Evolutionary conservation across 1,284 basidiomycete genomes (phyloP).

Genomic region (Cerrena zonata): DNA sequence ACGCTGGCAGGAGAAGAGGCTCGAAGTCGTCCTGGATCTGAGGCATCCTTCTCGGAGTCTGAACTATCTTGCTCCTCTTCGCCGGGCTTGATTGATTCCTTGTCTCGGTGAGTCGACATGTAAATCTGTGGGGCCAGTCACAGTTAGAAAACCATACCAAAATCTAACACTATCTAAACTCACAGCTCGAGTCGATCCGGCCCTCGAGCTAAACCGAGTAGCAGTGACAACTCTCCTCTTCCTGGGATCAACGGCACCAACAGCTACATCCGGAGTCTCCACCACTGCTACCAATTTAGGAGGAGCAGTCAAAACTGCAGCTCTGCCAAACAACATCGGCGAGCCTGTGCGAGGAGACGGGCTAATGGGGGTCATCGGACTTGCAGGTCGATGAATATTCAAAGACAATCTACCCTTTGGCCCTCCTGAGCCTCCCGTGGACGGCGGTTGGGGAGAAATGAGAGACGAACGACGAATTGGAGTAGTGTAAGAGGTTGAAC

Average conservation of each 20-base stretch:
- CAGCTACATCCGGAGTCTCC: conserved; percentile 76
- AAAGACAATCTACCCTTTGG: conserved; percentile 24
- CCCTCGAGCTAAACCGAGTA: conserved; percentile 76
- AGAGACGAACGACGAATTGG: conserved; percentile 44
- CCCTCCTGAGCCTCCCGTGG: conserved; percentile 7
- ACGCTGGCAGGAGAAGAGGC: conserved; percentile 31
- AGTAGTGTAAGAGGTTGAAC: conserved; percentile 45
- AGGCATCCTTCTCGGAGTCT: background rate
- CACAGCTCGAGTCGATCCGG: conserved; percentile 74
- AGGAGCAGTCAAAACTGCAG: conserved; percentile 69
- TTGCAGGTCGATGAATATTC: conserved; percentile 24
- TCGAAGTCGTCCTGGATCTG: background rate
- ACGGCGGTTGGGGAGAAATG: conserved; percentile 18
- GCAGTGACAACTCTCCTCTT: conserved; percentile 80
- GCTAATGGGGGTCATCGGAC: conserved; percentile 42
- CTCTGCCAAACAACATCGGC: conserved; percentile 50
- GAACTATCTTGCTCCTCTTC: conserved; percentile 23
- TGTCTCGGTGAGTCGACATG: conserved; percentile 71
- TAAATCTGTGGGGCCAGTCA: conserved; percentile 47
- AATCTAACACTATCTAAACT: conserved; percentile 23
- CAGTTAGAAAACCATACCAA: background rate
- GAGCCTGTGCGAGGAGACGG: conserved; percentile 39
- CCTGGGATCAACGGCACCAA: conserved; percentile 74
- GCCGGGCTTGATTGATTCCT: conserved; percentile 26
- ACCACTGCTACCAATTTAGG: conserved; percentile 74